Evolutionary conservation across 1,284 basidiomycete species (phyloP).

Genomic region (Ceratobasidium sp.): DNA sequence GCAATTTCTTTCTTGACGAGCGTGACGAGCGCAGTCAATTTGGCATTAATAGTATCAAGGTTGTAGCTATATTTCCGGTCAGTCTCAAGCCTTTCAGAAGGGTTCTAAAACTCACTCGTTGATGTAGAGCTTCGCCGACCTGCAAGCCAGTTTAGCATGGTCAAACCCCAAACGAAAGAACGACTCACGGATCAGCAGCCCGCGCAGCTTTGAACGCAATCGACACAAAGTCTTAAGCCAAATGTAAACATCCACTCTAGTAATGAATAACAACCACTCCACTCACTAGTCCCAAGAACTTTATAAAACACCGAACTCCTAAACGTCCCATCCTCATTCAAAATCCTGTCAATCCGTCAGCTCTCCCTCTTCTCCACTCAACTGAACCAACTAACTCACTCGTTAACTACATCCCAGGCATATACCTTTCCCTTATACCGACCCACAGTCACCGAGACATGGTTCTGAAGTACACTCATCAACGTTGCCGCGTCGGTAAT

Average conservation of each 20-base stretch:
- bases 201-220: slow-evolving; percentile 50
- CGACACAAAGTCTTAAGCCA: slow-evolving; percentile 48
- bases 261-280: neutral
- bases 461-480: slow-evolving; percentile 59
- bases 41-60: slow-evolving; percentile 57
- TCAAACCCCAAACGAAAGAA: too few relatives aligned
- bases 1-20: slow-evolving; percentile 64
- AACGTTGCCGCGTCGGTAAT: slow-evolving; percentile 45
- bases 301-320: slow-evolving; percentile 42
- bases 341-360: neutral
- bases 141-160: neutral
- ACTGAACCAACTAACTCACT: slow-evolving; percentile 7
- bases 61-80: slow-evolving; percentile 33
- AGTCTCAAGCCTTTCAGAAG: neutral
- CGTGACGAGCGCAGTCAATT: slow-evolving; percentile 67
- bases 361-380: neutral
- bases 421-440: slow-evolving; percentile 62
- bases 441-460: slow-evolving; percentile 60
- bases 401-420: slow-evolving; percentile 63
- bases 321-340: slow-evolving; percentile 47
- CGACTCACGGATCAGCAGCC: slow-evolving; percentile 16
- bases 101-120: slow-evolving; percentile 27
- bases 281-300: slow-evolving; percentile 32
- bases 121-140: slow-evolving; percentile 51
- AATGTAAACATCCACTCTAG: neutral